phyloP scores from a whole-genome alignment of 2,329 filamentous ascomycete genomes.

The Phaeoacremonium minimum region DNA sequence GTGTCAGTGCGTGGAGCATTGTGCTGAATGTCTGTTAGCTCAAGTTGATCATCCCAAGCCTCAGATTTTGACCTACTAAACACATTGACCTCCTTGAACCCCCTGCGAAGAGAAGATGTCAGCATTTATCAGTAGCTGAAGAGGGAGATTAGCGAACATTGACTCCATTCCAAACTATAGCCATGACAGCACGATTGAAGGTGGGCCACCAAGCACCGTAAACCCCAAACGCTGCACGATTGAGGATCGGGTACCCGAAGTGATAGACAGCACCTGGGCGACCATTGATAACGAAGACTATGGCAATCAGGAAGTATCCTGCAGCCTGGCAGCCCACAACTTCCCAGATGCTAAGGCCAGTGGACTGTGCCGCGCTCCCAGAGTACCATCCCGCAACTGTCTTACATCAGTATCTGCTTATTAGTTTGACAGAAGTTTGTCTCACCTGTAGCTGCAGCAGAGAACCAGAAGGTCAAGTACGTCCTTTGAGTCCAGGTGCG shows the following conservation, averaged over 20 bases:
- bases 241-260: constrained; percentile 34
- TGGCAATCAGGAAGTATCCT: constrained; percentile 33
- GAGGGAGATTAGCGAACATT: too few relatives aligned
- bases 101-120: too few relatives aligned
- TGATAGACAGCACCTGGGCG: constrained; percentile 37
- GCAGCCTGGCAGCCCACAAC: constrained; percentile 32
- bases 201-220: constrained; percentile 39
- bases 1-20: constrained; percentile 36
- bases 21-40: constrained; percentile 14
- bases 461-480: constrained; percentile 38
- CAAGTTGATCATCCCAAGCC: too few relatives aligned
- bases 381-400: too few relatives aligned
- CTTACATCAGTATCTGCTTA: too few relatives aligned
- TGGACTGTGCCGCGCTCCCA: constrained; percentile 31
- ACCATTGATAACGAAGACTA: constrained; percentile 36
- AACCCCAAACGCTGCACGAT: constrained; percentile 35
- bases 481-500: constrained; percentile 34
- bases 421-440: constrained; percentile 27
- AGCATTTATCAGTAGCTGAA: too few relatives aligned
- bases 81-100: constrained; percentile 25
- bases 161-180: constrained; percentile 40
- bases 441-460: constrained; percentile 29
- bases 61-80: constrained; percentile 13
- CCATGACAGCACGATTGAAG: constrained; percentile 37
- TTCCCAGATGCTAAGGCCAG: constrained; percentile 46